Base-by-base conservation (phyloP, 2,329 filamentous ascomycete genomes). In the Emmonsiellopsis sp. region DNA sequence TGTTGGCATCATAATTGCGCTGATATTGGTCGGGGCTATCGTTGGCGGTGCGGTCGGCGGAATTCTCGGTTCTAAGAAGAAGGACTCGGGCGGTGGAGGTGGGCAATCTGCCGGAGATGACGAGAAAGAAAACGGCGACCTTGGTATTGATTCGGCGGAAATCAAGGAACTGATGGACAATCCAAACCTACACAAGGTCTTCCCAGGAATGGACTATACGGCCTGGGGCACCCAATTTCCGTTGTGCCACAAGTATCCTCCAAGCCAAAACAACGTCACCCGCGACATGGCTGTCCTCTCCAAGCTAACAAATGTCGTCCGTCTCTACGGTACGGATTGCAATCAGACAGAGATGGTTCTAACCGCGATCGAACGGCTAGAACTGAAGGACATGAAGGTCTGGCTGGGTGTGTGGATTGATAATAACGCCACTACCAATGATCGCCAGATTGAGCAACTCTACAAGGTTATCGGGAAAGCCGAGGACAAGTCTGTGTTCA, bases 361-460 rank as follows among this genome's bases (percentile, higher is more conserved):
- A 7, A 85, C 93, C 62, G 85, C 91, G 16, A 85, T 97, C 61
- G 77, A 87, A 54, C 79, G 79, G 50, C 78, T 97, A 10, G 77
- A 85, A 51, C 73, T 96, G 61, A 75, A 70, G 31, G 79, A 86
- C 52, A 83, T 95, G 75, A 95, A 94, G 69, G 77, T 97, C 57
- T 97, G 92, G 92, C 76, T 97, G 44, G 92, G 92, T 13, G 91
- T 97, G 3, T 96, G 91, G 89, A 85, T 95, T 57, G 90, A 93
- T 65, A 79, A 75, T 53, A 95, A 96, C 69, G 69, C 75, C 7
- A 94, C 89, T 0, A 95, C 92, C 54, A 95, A 93, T 64, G 73
- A 78, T 15, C 85, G 92, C 6, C 92, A 97, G 67, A 75, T 97
- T 3, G 66, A 76, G 1, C 87, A 94, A 63, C 89, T 96, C 79